Evolutionary conservation across 805 yeast genomes (phyloP), one percentile per base, ranked within the genome.

Genomic region (Saturnispora besseyi): DNA sequence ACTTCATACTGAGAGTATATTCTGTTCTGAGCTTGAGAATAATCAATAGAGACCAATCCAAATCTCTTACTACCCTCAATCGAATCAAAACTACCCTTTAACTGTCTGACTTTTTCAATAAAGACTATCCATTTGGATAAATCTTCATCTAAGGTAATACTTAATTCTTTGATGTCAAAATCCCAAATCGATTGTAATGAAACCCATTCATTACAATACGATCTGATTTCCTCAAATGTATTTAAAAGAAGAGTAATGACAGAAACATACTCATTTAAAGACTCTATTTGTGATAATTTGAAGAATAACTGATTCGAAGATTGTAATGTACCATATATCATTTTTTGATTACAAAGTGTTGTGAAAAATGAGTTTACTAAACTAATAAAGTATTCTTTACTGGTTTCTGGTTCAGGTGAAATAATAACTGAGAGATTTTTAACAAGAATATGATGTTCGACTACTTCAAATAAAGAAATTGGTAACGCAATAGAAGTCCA

Each of bases 171-270:
- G 0, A 73, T 56, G 12, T 72, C 68, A 9, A 82, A 56, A 52
- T 76, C 81, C 87, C 89, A 82, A 4, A 84, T 61, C 1, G 73
- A 62, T 58, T 81, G 84, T 28, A 82, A 68, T 21, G 63, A 65
- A 2, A 59, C 57, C 95, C 95, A 86, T 15, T 41, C 13, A 3
- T 34, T 13, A 10, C 42, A 13, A 44, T 38, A 54, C 3, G 12
- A 8, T 2, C 31, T n/a, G 4, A 48, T 40, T 26, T 50, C 30
- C 4, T 7, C n/a, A 33, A 40, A 37, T 8, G 11, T 12, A 1
- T 18, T 15, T 3, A 22, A 22, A 12, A 54, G 42, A 18, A 8
- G 3, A 4, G 2, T 28, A 5, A 47, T 6, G 12, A 44, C 26
- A 11, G 12, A 4, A 6, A 41, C n/a, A 42, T 51, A 53, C 5